These are phyloP conservation scores for Hymenotorrendiella dingleyae DNA, from an alignment of 2,329 filamentous ascomycete species.

Conservation along the genomic window DNA sequence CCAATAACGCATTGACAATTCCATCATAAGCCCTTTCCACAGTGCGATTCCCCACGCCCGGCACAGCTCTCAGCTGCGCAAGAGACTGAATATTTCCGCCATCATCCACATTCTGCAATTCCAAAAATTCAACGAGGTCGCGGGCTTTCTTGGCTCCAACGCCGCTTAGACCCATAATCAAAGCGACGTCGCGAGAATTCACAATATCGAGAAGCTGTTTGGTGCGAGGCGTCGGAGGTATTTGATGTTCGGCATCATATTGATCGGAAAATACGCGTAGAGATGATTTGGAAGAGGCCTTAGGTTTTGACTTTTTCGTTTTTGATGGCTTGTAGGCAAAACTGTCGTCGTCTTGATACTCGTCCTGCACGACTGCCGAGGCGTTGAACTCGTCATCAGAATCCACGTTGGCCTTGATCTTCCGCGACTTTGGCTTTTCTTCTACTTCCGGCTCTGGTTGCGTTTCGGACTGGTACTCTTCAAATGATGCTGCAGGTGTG, in stretches of 20 bases:
- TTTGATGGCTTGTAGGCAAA: constrained; percentile 27
- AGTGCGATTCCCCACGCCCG: constrained; percentile 50
- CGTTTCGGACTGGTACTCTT: constrained; percentile 9
- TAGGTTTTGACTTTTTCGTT: constrained; percentile 29
- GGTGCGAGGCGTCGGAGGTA: constrained; percentile 39
- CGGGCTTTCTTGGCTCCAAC: constrained; percentile 68
- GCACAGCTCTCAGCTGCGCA: constrained; percentile 46
- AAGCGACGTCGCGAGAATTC: constrained; percentile 62
- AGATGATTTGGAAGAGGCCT: constrained; percentile 26
- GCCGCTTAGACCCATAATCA: constrained; percentile 62
- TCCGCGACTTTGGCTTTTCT: constrained; percentile 19
- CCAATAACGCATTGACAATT: constrained; percentile 13
- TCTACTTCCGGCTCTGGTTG: background rate
- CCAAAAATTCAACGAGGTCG: constrained; percentile 52
- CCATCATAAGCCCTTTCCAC: constrained; percentile 47
- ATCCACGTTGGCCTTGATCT: constrained; percentile 19
- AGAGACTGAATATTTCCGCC: constrained; percentile 41
- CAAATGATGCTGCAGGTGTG: constrained; percentile 18
- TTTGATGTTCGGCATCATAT: constrained; percentile 37
- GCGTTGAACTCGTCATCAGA: constrained; percentile 32
- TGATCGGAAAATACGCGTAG: constrained; percentile 31
- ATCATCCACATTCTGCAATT: constrained; percentile 37
- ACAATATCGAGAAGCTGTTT: constrained; percentile 61
- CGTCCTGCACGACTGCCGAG: constrained; percentile 32
- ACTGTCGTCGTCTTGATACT: constrained; percentile 33